Conservation (phyloP, 2,329 filamentous ascomycete genomes). For the Coniochaeta ligniaria region DNA sequence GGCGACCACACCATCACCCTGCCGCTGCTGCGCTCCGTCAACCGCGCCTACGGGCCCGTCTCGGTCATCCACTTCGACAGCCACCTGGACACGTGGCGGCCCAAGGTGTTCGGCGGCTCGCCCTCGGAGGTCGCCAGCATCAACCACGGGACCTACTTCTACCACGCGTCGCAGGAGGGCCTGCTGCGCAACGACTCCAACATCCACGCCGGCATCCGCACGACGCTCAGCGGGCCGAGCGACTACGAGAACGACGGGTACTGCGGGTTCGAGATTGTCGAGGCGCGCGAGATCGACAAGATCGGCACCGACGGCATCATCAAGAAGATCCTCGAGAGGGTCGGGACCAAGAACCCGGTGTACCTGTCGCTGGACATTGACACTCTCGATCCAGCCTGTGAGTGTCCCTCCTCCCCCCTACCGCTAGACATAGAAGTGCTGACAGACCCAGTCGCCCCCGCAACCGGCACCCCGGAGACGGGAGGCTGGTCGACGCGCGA, state of each 20-base stretch:
- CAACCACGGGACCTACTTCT: conserved; percentile 89
- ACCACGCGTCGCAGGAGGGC: conserved; percentile 71
- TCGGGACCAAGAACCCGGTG: conserved; percentile 67
- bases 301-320: conserved; percentile 64
- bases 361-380: conserved; percentile 86
- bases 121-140: conserved; percentile 69
- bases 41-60: conserved; percentile 52
- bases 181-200: conserved; percentile 75
- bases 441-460: conserved; percentile 50
- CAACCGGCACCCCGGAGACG: conserved; percentile 69
- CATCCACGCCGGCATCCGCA: conserved; percentile 82
- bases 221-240: conserved; percentile 68
- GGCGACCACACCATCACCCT: conserved; percentile 58
- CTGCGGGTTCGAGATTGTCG: conserved; percentile 76
- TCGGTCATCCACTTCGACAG: conserved; percentile 58
- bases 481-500: conserved; percentile 71
- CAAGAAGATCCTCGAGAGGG: conserved; percentile 66
- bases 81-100: conserved; percentile 67
- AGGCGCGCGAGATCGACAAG: conserved; percentile 52
- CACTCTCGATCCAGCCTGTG: conserved; percentile 75
- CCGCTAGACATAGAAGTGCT: not conserved
- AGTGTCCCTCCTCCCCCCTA: conserved; percentile 19
- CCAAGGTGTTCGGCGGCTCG: conserved; percentile 80
- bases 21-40: conserved; percentile 51
- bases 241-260: conserved; percentile 85